Conservation (phyloP, 2,329 filamentous ascomycete species). For the Claviceps paspali region DNA sequence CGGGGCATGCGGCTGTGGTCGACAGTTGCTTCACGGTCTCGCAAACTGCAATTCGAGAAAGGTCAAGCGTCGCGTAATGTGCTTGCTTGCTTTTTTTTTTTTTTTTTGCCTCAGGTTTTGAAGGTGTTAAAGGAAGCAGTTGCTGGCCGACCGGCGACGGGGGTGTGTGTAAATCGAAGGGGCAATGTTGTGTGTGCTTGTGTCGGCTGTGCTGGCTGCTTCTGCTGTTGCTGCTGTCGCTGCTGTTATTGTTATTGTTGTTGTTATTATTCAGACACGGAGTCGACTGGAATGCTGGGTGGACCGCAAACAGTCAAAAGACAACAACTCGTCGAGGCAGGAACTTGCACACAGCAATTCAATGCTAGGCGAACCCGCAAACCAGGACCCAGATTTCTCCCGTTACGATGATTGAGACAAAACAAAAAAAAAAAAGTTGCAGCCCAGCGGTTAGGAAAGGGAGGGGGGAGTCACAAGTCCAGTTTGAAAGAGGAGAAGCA, state of each 20-base stretch:
- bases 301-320: slow-evolving; percentile 6
- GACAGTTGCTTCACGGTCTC: too few relatives aligned
- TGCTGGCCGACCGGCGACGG: not conserved
- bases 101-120: not conserved
- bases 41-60: not conserved
- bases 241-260: too few relatives aligned
- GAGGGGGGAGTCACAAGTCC: too few relatives aligned
- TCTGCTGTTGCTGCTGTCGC: too few relatives aligned
- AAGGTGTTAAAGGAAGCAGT: not conserved
- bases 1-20: not conserved
- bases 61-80: not conserved
- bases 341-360: not conserved
- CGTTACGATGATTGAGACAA: slow-evolving; percentile 1
- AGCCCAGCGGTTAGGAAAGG: slow-evolving; percentile 13
- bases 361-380: too few relatives aligned
- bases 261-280: not conserved
- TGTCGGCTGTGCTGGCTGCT: too few relatives aligned
- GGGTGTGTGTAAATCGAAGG: too few relatives aligned
- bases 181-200: too few relatives aligned
- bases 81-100: too few relatives aligned
- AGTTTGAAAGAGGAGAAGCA: too few relatives aligned
- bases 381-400: not conserved
- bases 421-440: not conserved
- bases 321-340: not conserved
- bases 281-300: slow-evolving; percentile 9